phyloP scores from a whole-genome alignment of 495 filamentous ascomycete species.

The Aspergillus ostianus region DNA sequence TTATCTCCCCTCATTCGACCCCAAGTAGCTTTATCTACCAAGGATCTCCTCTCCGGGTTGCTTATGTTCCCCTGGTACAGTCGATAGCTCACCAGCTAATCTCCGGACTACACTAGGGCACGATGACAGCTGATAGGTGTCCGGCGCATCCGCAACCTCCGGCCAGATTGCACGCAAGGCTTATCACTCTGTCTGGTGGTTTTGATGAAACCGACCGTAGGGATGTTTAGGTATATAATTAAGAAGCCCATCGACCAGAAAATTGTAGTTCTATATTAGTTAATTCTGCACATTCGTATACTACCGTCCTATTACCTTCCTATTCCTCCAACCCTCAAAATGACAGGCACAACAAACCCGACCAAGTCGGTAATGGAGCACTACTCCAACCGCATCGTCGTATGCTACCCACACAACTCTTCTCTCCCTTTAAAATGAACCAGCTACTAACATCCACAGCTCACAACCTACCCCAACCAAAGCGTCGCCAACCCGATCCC shows the following conservation, averaged over 20 bases:
- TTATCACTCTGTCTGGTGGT: background rate
- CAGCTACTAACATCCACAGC: constrained; percentile 15
- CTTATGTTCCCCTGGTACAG: background rate
- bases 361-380: background rate
- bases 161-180: background rate
- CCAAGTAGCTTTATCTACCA: background rate
- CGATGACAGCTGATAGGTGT: background rate
- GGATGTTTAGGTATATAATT: background rate
- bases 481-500: constrained; percentile 78
- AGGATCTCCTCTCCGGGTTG: background rate
- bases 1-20: background rate
- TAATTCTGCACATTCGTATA: background rate
- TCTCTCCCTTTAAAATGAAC: background rate
- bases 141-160: background rate
- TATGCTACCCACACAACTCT: constrained; percentile 1
- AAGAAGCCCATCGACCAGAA: background rate
- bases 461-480: constrained; percentile 84
- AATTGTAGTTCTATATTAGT: background rate
- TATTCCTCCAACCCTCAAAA: background rate
- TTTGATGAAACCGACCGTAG: background rate
- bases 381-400: constrained; percentile 14
- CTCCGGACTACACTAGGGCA: background rate
- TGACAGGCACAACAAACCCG: background rate
- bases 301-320: background rate
- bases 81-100: background rate